Percentiles rank a stretch among this genome's conserved stretches.
Conservation (phyloP, 768 basidiomycete genomes). For the Panaeolus papilionaceus region DNA sequence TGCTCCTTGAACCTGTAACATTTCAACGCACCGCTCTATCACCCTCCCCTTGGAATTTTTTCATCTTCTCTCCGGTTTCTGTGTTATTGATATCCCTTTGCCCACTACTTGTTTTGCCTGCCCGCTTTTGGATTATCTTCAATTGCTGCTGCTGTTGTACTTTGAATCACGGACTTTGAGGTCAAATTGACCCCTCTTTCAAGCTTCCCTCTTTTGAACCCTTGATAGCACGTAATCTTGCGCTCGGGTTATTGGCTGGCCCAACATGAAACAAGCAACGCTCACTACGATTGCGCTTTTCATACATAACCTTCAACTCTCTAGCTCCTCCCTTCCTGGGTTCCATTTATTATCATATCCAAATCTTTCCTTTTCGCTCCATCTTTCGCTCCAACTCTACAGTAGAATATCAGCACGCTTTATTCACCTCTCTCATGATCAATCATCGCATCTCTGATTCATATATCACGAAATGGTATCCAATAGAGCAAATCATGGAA, state of each 20-base stretch:
- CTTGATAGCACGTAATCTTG: slow-evolving; percentile 3
- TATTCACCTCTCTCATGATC: slow-evolving; percentile 1
- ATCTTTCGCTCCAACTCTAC: slow-evolving; percentile 1
- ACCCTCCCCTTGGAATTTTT: background rate
- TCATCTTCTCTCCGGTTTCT: slow-evolving; percentile 17
- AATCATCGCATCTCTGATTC: slow-evolving; percentile 6
- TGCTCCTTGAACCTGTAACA: background rate
- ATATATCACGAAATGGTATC: slow-evolving; percentile 9
- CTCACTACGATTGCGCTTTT: background rate
- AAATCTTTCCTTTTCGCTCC: slow-evolving; percentile 1
- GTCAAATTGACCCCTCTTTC: background rate
- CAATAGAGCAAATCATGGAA: slow-evolving; percentile 8
- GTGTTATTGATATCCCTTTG: slow-evolving; percentile 15
- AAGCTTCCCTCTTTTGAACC: background rate
- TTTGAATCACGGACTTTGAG: slow-evolving; percentile 20
- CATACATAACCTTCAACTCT: background rate
- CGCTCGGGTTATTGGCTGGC: background rate
- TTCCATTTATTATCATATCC: background rate
- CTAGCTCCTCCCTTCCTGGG: background rate
- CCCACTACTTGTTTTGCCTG: slow-evolving; percentile 17
- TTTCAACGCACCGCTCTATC: slow-evolving; percentile 1
- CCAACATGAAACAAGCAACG: background rate
- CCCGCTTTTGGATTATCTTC: slow-evolving; percentile 16
- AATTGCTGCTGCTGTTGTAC: slow-evolving; percentile 30
- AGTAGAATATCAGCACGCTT: background rate